Percentiles rank a stretch among this genome's conserved stretches.
These are phyloP conservation scores for Begonia peltatifolia DNA, from an alignment of 306 rosid species.

Conservation along the genomic window DNA sequence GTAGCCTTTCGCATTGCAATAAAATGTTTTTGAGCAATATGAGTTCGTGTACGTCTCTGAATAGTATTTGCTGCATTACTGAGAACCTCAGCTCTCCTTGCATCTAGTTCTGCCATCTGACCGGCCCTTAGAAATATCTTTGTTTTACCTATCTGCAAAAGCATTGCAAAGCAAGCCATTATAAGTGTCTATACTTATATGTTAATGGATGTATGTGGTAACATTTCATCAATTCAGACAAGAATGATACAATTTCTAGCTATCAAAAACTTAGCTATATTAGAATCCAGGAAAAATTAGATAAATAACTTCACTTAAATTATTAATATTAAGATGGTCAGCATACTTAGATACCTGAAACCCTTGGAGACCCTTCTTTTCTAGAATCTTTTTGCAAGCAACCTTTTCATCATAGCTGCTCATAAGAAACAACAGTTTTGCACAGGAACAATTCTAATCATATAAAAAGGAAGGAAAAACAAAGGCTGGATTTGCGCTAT, in stretches of 20 bases:
- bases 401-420: conserved; percentile 67
- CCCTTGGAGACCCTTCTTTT: conserved; percentile 77
- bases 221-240: no score
- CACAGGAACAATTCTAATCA: no score
- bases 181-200: conserved; percentile 7
- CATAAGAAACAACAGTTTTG: conserved; percentile 9
- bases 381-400: conserved; percentile 63
- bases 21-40: conserved; percentile 64
- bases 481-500: no score
- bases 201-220: no score
- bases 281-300: no score
- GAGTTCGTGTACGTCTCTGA: conserved; percentile 71
- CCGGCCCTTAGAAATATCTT: conserved; percentile 96
- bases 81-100: conserved; percentile 73
- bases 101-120: conserved; percentile 98
- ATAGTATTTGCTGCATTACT: conserved; percentile 73
- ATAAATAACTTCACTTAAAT: no score
- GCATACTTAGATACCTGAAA: conserved; percentile 59
- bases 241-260: no score
- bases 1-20: conserved; percentile 60
- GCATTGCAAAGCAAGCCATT: conserved; percentile 13
- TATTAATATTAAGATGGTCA: no score
- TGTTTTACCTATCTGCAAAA: conserved; percentile 83
- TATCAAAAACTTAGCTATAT: no score
- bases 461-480: no score